Conservation (phyloP, 129 eudicot genomes). For the Helichrysum umbraculigerum region DNA sequence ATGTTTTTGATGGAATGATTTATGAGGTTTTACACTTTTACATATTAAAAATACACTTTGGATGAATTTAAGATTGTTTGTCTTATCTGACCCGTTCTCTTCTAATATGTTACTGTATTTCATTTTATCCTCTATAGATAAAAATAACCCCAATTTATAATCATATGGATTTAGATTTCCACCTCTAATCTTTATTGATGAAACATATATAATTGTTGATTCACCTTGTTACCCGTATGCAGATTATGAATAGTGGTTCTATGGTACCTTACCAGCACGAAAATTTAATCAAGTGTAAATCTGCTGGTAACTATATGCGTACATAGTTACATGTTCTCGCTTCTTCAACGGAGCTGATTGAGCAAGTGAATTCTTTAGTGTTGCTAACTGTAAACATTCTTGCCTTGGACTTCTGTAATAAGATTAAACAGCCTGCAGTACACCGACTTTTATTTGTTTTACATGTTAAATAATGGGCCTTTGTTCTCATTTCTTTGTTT, state of each 20-base stretch:
- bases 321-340: neutral
- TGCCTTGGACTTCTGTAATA: conserved; percentile 23
- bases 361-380: conserved; percentile 10
- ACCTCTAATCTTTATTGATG: neutral
- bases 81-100: neutral
- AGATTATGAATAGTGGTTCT: conserved; percentile 35
- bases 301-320: conserved; percentile 14
- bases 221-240: conserved; percentile 17
- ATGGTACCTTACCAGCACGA: conserved; percentile 24
- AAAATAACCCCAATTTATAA: neutral
- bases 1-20: neutral
- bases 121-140: neutral
- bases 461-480: conserved; percentile 23
- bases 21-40: neutral
- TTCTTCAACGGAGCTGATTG: neutral
- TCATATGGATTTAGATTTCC: neutral
- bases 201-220: neutral
- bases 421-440: conserved; percentile 19
- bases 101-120: neutral
- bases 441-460: neutral
- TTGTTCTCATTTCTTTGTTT: neutral
- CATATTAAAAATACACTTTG: neutral
- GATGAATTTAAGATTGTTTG: neutral
- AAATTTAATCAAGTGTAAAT: conserved; percentile 36
- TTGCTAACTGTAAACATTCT: neutral